Base-by-base conservation (phyloP, 352 stramenopile genomes). In the Phytophthora citricola region DNA sequence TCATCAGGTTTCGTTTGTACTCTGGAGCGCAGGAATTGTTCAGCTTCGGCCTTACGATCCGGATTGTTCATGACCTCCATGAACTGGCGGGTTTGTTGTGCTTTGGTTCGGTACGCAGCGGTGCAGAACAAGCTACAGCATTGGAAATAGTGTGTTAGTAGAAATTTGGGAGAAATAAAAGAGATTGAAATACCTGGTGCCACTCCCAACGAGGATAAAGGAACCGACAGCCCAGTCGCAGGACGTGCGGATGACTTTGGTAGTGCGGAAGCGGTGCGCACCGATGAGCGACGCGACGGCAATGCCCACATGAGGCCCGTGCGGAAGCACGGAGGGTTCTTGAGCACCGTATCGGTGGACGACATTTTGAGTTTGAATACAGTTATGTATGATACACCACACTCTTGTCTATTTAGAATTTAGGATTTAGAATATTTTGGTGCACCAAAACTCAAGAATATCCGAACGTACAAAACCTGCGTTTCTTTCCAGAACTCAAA, bases 61-160 rank as follows among this genome's bases (percentile, higher is more conserved):
- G 85, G 85, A 73, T 93, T 79, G 74, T 93, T 93, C 85, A 93
- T 93, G 8, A 85, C 71, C 47, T 92, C 85, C 85, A 93, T 93
- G 67, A 93, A 93, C 47, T 91, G 63, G 4, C 85, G 81, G 34
- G 81, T 94, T 72, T 92, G 84, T 22, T 55, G 72, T 31, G 78
- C 66, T 44, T 79, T 77, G 14, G 71, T 63, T 32, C 82, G 55
- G 60, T 93, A 86, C 53, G 81, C 63, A 22, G 78, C 66, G 26
- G 76, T 71, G 38, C 87, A 95, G 29, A 94, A 71, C 24, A 91
- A 22, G 77, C 87, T 92, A 26, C 10, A 39, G 20, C 38, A 36
- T 32, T 26, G 24, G 24, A 26, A 26, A 26, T 26, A 26, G 24
- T 26, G 24, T 26, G 24, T 26, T 26, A 26, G 24, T 26, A 26